Conservation (phyloP, 495 filamentous ascomycete genomes). For the Penicillium flavigenum region DNA sequence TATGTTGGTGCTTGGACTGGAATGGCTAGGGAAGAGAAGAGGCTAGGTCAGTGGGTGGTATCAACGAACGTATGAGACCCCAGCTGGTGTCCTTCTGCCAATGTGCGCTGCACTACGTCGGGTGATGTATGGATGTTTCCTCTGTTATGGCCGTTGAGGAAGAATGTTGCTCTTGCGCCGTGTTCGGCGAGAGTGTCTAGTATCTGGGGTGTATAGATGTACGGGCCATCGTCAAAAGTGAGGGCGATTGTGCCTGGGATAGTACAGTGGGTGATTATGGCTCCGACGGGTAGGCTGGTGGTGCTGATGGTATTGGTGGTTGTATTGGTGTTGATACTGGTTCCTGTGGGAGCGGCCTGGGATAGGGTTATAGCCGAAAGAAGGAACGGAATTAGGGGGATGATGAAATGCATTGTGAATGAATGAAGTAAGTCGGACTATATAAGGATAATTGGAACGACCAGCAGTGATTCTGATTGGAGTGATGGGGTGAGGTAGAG, state of each 20-base stretch:
- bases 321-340: not conserved
- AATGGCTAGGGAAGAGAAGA: not conserved
- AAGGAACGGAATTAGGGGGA: slow-evolving; percentile 6
- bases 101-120: slow-evolving; percentile 59
- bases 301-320: not conserved
- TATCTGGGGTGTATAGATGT: slow-evolving; percentile 59
- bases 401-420: slow-evolving; percentile 15
- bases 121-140: slow-evolving; percentile 52
- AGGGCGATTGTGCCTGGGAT: slow-evolving; percentile 60
- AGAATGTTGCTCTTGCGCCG: slow-evolving; percentile 68
- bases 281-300: slow-evolving; percentile 49
- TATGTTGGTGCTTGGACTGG: not conserved
- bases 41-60: not conserved
- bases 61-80: slow-evolving; percentile 67
- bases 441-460: slow-evolving; percentile 3
- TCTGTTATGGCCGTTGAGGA: slow-evolving; percentile 68
- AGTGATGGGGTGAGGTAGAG: not conserved
- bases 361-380: slow-evolving; percentile 8
- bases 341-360: not conserved
- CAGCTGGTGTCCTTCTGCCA: slow-evolving; percentile 66
- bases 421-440: not conserved
- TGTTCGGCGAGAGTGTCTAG: slow-evolving; percentile 62
- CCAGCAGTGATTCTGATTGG: not conserved
- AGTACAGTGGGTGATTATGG: slow-evolving; percentile 59
- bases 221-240: slow-evolving; percentile 79